These are phyloP conservation scores for Ceratocystis smalleyi DNA, from an alignment of 2,329 filamentous ascomycete species.

Conservation along the genomic window DNA sequence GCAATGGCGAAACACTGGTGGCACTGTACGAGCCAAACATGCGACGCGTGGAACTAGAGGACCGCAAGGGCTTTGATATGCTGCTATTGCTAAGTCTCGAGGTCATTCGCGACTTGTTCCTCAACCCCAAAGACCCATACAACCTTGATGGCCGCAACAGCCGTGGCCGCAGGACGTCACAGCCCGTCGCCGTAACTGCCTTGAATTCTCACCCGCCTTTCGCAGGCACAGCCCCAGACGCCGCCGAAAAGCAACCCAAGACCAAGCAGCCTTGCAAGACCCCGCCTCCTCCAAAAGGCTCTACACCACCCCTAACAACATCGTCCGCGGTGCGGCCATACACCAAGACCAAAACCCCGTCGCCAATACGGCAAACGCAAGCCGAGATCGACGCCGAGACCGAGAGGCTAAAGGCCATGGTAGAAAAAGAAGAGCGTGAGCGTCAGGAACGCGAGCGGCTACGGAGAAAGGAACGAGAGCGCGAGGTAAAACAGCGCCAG, in stretches of 20 bases:
- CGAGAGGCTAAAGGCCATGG: conserved; percentile 46
- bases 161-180: conserved; percentile 25
- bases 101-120: conserved; percentile 49
- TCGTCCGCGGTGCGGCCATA: conserved; percentile 35
- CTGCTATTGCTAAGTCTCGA: conserved; percentile 51
- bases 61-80: conserved; percentile 82
- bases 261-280: not conserved
- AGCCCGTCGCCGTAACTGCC: conserved; percentile 19
- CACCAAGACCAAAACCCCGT: conserved; percentile 22
- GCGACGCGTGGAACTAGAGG: conserved; percentile 78
- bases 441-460: conserved; percentile 36
- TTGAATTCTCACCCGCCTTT: conserved; percentile 24
- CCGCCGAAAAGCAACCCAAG: not conserved
- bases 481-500: conserved; percentile 21
- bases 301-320: conserved; percentile 13
- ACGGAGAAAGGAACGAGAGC: conserved; percentile 27
- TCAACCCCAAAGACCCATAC: conserved; percentile 46
- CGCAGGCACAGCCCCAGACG: conserved; percentile 20
- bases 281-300: conserved; percentile 10
- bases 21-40: conserved; percentile 92
- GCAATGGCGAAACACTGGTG: conserved; percentile 42
- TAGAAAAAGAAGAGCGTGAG: conserved; percentile 40
- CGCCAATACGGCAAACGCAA: conserved; percentile 23
- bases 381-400: conserved; percentile 58
- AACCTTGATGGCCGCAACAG: conserved; percentile 62